Evolutionary conservation across 768 basidiomycete genomes (phyloP).

Genomic region (Antrodiella citrinella): DNA sequence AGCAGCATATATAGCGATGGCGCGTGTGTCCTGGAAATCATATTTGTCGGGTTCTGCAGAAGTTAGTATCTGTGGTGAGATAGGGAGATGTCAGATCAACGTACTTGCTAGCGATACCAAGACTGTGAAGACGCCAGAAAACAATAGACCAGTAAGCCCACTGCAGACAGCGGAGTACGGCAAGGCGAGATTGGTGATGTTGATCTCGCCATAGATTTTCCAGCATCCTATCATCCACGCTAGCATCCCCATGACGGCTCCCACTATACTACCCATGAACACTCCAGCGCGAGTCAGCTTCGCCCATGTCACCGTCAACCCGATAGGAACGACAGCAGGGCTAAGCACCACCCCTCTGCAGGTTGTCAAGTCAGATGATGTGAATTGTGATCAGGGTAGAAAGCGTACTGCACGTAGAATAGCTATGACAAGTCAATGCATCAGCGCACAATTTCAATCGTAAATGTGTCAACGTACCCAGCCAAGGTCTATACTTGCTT

Average conservation of each 20-base stretch:
- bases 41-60: conserved; percentile 24
- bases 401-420: conserved; percentile 38
- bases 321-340: conserved; percentile 44
- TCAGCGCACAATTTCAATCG: not conserved
- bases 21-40: conserved; percentile 26
- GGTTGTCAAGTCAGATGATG: not conserved
- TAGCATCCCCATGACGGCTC: conserved; percentile 34
- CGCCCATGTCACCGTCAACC: conserved; percentile 37
- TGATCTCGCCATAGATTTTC: conserved; percentile 35
- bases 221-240: conserved; percentile 46
- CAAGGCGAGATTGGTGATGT: conserved; percentile 24
- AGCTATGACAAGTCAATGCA: conserved; percentile 16
- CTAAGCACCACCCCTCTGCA: conserved; percentile 39
- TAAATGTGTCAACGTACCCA: conserved; percentile 27
- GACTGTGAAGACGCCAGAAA: conserved; percentile 25
- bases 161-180: conserved; percentile 30
- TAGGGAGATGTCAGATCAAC: not conserved
- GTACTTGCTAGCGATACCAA: conserved; percentile 23
- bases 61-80: not conserved
- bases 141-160: conserved; percentile 23
- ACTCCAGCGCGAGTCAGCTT: conserved; percentile 35
- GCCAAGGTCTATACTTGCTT: conserved; percentile 36
- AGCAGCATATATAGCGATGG: conserved; percentile 23
- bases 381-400: not conserved
- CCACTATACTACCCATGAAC: conserved; percentile 32